These are phyloP conservation scores for Metschnikowia noctiluminum DNA, from an alignment of 805 yeast genomes.

Conservation along the genomic window DNA sequence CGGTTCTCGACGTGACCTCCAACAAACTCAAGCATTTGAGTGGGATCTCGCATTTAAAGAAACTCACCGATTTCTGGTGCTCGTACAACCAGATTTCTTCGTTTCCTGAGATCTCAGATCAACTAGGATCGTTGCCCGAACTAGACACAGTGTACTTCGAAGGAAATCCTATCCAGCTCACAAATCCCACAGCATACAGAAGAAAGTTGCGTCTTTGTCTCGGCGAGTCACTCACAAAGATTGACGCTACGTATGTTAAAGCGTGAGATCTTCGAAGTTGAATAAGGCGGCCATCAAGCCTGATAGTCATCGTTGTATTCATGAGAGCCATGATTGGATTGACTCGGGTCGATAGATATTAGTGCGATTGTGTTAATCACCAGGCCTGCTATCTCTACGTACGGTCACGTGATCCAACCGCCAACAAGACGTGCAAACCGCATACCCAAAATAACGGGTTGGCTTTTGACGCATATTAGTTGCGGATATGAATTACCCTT, in stretches of 20 bases:
- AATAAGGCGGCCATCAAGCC: too few relatives aligned
- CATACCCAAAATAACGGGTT: too few relatives aligned
- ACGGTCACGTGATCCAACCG: too few relatives aligned
- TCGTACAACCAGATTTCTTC: conserved; percentile 68
- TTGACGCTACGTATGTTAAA: conserved; percentile 80
- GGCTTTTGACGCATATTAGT: too few relatives aligned
- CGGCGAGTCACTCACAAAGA: conserved; percentile 69
- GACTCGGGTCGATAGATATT: too few relatives aligned
- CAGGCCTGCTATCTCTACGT: too few relatives aligned
- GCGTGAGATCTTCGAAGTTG: background rate
- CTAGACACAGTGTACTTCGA: conserved; percentile 91
- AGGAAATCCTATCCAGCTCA: conserved; percentile 80
- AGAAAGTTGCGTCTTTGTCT: conserved; percentile 74
- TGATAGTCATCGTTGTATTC: too few relatives aligned
- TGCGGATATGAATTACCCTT: too few relatives aligned
- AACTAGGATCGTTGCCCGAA: conserved; percentile 57
- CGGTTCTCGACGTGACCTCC: conserved; percentile 76
- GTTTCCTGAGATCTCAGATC: conserved; percentile 65
- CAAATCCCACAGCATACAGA: conserved; percentile 78
- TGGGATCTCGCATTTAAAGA: conserved; percentile 57
- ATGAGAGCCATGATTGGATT: too few relatives aligned
- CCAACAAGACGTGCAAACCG: too few relatives aligned
- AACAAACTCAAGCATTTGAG: conserved; percentile 63
- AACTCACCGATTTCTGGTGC: conserved; percentile 94
- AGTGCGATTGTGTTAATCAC: too few relatives aligned